A percentile compares a stretch with the other conserved stretches of the same genome.
Conservation (phyloP, 75 land plant genomes). For the Selaginella tamariscina region DNA sequence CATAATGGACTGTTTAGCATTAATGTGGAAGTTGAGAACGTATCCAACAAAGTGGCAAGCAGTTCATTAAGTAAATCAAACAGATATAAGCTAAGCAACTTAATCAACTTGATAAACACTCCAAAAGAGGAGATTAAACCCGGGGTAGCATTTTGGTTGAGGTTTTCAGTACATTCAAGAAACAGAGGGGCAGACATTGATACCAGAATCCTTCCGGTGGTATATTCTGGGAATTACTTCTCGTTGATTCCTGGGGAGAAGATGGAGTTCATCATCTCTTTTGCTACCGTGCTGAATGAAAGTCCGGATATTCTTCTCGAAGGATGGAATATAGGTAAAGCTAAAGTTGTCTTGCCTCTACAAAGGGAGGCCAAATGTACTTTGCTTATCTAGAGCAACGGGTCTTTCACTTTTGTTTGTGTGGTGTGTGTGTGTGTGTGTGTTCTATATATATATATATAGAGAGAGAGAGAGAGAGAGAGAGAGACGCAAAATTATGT, state of each 20-base stretch:
- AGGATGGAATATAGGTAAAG: slow-evolving; percentile 62
- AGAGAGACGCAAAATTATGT: no score
- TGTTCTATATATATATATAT: no score
- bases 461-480: no score
- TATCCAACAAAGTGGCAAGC: not conserved
- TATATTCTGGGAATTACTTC: slow-evolving; percentile 80
- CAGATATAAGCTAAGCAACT: no score
- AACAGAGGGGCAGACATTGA: slow-evolving; percentile 27
- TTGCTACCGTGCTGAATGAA: slow-evolving; percentile 33
- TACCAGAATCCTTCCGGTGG: slow-evolving; percentile 81
- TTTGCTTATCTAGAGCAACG: no score
- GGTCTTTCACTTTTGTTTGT: no score
- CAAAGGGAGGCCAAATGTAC: no score
- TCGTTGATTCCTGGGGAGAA: slow-evolving; percentile 70
- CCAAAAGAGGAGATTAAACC: no score
- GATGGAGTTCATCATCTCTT: slow-evolving; percentile 37
- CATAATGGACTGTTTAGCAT: not conserved
- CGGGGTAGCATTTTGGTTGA: slow-evolving; percentile 78
- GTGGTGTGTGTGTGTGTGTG: no score
- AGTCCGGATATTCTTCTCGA: slow-evolving; percentile 47
- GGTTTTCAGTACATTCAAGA: slow-evolving; percentile 50
- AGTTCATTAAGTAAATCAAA: not conserved
- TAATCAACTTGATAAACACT: no score
- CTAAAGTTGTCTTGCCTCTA: not conserved
- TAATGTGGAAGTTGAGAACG: not conserved